These are phyloP conservation scores for Adansonia grandidieri DNA, from an alignment of 441 rosid species.

Conservation along the genomic window DNA sequence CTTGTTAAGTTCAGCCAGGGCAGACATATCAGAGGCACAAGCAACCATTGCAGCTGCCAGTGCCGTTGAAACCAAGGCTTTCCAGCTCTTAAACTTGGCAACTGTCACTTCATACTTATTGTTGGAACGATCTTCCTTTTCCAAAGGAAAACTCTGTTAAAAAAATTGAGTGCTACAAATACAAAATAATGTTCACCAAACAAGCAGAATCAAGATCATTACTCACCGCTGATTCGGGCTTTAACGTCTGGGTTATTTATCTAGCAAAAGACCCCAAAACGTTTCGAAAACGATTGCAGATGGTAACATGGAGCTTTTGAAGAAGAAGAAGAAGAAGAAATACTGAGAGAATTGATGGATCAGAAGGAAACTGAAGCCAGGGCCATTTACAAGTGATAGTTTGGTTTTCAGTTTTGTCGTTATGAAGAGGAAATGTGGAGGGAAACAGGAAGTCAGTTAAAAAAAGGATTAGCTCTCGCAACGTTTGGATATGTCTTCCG, in stretches of 20 bases:
- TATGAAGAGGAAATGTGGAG: neutral
- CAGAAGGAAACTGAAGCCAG: conserved; percentile 54
- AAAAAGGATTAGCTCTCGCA: neutral
- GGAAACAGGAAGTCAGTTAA: neutral
- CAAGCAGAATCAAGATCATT: neutral
- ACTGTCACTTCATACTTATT: conserved; percentile 22
- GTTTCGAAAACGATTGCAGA: conserved; percentile 40
- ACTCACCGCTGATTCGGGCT: conserved; percentile 47
- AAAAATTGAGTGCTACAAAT: neutral
- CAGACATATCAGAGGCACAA: conserved; percentile 55
- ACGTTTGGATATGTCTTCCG: neutral
- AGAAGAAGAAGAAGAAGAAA: conserved; percentile 27
- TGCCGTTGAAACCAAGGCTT: conserved; percentile 61
- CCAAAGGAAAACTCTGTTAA: conserved; percentile 42
- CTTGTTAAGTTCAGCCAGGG: conserved; percentile 80
- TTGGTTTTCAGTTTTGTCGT: neutral
- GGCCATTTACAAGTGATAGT: conserved; percentile 48
- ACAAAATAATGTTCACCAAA: neutral
- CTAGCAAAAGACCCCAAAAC: conserved; percentile 39
- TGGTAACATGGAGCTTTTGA: conserved; percentile 35
- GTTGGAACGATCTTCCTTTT: conserved; percentile 56
- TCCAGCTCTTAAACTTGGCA: conserved; percentile 52
- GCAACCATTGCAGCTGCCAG: conserved; percentile 67
- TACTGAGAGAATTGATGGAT: conserved; percentile 47
- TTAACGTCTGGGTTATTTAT: conserved; percentile 33